These are phyloP conservation scores for Podaxis mareebaensis DNA, from an alignment of 768 basidiomycete genomes.

Conservation along the genomic window DNA sequence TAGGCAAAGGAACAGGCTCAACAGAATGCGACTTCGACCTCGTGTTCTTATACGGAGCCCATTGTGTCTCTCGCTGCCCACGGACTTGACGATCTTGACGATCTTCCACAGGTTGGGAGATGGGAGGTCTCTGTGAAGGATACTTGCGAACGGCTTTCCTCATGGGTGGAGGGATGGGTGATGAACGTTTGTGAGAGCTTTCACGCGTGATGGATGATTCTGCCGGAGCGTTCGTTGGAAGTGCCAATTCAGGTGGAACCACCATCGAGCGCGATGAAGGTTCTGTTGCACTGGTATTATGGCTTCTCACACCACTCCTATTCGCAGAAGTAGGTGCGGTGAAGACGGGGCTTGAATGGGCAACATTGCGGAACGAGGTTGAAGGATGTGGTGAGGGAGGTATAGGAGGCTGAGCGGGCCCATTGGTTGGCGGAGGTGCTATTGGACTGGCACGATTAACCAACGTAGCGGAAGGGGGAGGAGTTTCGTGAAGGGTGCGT, in stretches of 20 bases:
- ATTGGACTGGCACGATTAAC: constrained; percentile 1
- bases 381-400: constrained; percentile 4
- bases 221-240: not conserved
- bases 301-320: not conserved
- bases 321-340: not conserved
- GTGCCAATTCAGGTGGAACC: not conserved
- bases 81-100: not conserved
- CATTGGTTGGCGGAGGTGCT: not conserved
- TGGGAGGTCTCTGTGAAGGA: constrained; percentile 18
- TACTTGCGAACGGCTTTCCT: constrained; percentile 16
- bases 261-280: constrained; percentile 15
- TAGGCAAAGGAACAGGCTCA: constrained; percentile 24
- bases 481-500: not conserved
- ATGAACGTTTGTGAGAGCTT: constrained; percentile 7
- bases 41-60: constrained; percentile 34
- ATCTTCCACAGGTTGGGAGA: constrained; percentile 14
- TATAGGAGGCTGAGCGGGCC: not conserved
- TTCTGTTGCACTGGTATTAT: constrained; percentile 13
- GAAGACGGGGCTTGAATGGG: constrained; percentile 8
- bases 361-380: constrained; percentile 14
- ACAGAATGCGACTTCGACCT: constrained; percentile 34
- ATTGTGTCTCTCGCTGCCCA: constrained; percentile 12
- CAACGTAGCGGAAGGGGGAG: constrained; percentile 8
- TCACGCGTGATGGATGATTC: constrained; percentile 17
- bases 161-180: constrained; percentile 12